A percentile compares a stretch with the other conserved stretches of the same genome.
phyloP scores from a whole-genome alignment of 2,329 filamentous ascomycete genomes.

The Penicillium sp. region DNA sequence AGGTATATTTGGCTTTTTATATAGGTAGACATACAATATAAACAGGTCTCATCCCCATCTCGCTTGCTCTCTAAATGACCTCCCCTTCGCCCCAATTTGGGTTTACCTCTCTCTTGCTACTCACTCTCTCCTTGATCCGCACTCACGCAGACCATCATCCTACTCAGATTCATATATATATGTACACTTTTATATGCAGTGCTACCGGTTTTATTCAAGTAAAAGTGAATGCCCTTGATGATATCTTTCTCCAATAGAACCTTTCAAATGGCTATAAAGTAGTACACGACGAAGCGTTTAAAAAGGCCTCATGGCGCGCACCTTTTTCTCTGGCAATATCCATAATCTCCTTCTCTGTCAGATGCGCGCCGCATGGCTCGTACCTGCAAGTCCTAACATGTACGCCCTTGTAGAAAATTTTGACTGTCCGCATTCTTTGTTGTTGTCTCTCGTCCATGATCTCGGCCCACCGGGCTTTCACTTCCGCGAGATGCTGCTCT shows the following conservation, averaged over 20 bases:
- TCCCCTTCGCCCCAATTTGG: neutral
- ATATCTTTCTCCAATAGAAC: neutral
- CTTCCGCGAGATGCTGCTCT: conserved; percentile 6
- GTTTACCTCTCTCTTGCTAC: neutral
- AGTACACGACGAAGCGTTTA: neutral
- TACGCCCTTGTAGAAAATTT: neutral
- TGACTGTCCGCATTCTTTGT: conserved; percentile 11
- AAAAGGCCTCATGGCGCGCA: neutral
- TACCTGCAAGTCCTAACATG: neutral
- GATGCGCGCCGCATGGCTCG: neutral
- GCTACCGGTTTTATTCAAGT: neutral
- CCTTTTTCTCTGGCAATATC: neutral
- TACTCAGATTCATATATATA: neutral
- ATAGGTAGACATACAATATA: neutral
- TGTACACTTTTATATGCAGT: neutral
- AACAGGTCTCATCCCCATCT: neutral
- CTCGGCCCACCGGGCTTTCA: conserved; percentile 14
- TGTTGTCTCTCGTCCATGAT: conserved; percentile 19
- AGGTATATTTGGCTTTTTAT: neutral
- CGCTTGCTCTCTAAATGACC: too few species aligned
- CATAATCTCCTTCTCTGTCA: neutral
- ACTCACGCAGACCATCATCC: neutral
- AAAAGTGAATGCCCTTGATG: neutral
- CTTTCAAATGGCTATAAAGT: neutral
- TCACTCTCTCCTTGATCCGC: neutral